Conservation (phyloP, 768 basidiomycete genomes). For the Hebeloma cylindrosporum region DNA sequence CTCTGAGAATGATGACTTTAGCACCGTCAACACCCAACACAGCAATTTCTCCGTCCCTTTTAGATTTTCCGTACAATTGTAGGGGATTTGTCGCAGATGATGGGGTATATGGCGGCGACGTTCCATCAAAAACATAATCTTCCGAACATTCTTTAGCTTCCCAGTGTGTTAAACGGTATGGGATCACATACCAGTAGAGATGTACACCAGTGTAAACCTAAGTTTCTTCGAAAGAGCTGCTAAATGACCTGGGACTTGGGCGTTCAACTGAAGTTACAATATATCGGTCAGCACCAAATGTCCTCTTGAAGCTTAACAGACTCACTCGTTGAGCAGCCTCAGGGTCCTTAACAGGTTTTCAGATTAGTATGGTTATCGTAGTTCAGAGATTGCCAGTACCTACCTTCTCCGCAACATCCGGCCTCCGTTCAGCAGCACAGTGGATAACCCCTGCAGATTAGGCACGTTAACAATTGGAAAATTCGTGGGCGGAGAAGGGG, state of each 20-base stretch:
- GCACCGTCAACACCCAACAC: slow-evolving; percentile 60
- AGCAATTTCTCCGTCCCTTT: slow-evolving; percentile 84
- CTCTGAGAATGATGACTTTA: slow-evolving; percentile 70
- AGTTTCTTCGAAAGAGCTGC: slow-evolving; percentile 62
- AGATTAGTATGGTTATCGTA: neutral
- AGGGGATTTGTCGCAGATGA: slow-evolving; percentile 75
- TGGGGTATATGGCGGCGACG: slow-evolving; percentile 86
- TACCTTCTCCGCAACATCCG: slow-evolving; percentile 91
- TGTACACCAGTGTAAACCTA: slow-evolving; percentile 78
- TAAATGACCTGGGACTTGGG: slow-evolving; percentile 68
- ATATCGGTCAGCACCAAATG: neutral
- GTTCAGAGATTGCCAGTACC: slow-evolving; percentile 11
- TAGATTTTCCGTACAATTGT: slow-evolving; percentile 85
- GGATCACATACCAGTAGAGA: slow-evolving; percentile 73
- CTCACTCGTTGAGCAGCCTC: slow-evolving; percentile 61
- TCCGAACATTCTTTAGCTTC: slow-evolving; percentile 2
- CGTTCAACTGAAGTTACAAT: slow-evolving; percentile 63
- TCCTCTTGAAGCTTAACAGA: neutral
- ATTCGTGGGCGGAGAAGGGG: neutral
- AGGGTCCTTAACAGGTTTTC: slow-evolving; percentile 52
- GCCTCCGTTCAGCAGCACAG: slow-evolving; percentile 91
- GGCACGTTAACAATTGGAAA: neutral
- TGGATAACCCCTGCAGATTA: slow-evolving; percentile 74
- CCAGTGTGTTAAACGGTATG: neutral
- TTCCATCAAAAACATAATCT: slow-evolving; percentile 98